Base-by-base conservation (phyloP, 2,329 filamentous ascomycete genomes). In the Pyrenophora teres region DNA sequence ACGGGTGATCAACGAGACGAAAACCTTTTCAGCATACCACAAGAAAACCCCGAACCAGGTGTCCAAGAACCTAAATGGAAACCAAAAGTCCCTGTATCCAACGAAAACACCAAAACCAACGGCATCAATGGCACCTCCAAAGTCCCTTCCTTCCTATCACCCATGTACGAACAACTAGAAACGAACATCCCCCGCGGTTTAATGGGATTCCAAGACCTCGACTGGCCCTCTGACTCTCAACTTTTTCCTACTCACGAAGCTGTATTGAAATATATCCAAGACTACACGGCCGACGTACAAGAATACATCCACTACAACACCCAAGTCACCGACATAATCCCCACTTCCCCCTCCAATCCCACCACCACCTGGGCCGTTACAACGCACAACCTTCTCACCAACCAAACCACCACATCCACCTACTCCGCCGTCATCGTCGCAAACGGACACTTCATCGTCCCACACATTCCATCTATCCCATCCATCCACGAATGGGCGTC, bases 151-250 rank as follows among this genome's bases (percentile, higher is more conserved):
- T 96, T 93, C 65, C 80, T 90, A n/a, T 90, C 89, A 15, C 89
- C 92, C 3, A 84, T 96, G 74, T 97, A 97, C 72, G 85, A 91
- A 40, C 77, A 81, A 19, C 78, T 97, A 13, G 87, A 96, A 66
- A 92, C 92, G 18, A 97, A 97, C 71, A 92, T 97, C 40, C 89
- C 92, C 0, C 84, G 88, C 52, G 79, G 80, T 0, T 71, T 97
- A 45, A 97, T 97, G 93, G 78, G 81, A 3, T 97, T 87, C 71
- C 87, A 87, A 4, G 88, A 93, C 60, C 77, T 83, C 6, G 70
- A 81, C 0, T 94, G 94, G 65, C 80, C 83, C 0, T 65, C 79
- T 1, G 80, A 85, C 10, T 79, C 82, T 6, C 85, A 87, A 68
- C 78, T 96, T 1, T 96, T 93, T 63, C 93, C 93, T 0, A 81